Conservation (phyloP, 352 stramenopile species). For the Globisporangium takayamanum region DNA sequence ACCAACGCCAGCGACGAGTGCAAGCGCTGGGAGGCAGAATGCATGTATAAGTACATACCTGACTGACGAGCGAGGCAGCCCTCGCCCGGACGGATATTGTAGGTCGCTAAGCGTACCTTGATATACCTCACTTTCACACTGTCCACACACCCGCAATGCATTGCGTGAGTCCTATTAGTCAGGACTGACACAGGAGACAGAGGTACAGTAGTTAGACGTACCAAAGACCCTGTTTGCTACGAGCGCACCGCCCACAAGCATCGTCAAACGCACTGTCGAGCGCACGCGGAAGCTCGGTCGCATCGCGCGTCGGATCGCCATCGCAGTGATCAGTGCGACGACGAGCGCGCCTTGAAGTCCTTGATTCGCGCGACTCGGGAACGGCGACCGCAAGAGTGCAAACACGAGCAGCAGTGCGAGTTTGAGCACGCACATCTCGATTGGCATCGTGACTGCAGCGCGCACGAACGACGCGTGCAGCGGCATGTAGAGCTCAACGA, state of each 20-base stretch:
- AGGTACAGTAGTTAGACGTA: conserved; percentile 9
- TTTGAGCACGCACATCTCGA: conserved; percentile 42
- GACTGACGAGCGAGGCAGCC: too few relatives aligned
- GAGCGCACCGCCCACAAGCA: conserved; percentile 32
- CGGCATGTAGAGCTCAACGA: conserved; percentile 52
- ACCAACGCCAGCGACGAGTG: too few relatives aligned
- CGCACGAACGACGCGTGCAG: conserved; percentile 40
- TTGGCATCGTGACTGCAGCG: conserved; percentile 21
- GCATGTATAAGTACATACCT: too few relatives aligned
- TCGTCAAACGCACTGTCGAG: conserved; percentile 29
- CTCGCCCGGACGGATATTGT: too few relatives aligned
- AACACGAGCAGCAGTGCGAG: conserved; percentile 42
- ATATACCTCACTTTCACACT: conserved; percentile 21
- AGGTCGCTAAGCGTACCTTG: too few relatives aligned
- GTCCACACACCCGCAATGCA: neutral
- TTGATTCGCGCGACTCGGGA: conserved; percentile 33
- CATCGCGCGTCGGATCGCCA: conserved; percentile 21
- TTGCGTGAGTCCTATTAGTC: neutral
- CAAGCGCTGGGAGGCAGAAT: too few relatives aligned
- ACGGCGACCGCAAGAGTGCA: conserved; percentile 36
- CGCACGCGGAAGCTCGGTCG: conserved; percentile 26
- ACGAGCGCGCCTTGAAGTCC: conserved; percentile 45
- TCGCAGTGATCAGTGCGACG: conserved; percentile 20
- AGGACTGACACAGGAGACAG: neutral
- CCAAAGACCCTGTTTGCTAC: conserved; percentile 43